These are phyloP conservation scores for Umbilicaria muhlenbergii DNA, from an alignment of 495 filamentous ascomycete species.

Conservation along the genomic window DNA sequence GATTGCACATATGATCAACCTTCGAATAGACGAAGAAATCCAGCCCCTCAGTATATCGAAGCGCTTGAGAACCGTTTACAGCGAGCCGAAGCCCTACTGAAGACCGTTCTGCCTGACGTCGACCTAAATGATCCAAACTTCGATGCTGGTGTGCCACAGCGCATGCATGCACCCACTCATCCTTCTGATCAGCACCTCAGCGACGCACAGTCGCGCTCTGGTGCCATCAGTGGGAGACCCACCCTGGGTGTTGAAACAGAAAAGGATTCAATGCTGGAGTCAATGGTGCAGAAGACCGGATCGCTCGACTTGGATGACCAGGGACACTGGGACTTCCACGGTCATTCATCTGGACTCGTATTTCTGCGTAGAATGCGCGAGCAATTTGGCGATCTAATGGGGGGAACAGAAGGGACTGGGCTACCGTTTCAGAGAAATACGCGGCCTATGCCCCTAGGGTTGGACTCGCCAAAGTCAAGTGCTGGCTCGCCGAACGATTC, in stretches of 20 bases:
- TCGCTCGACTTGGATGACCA: slow-evolving; percentile 82
- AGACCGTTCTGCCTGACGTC: slow-evolving; percentile 67
- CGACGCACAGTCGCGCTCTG: background rate
- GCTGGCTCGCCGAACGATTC: slow-evolving; percentile 44
- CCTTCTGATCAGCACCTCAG: background rate
- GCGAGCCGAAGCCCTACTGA: slow-evolving; percentile 67
- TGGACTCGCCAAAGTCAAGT: slow-evolving; percentile 58
- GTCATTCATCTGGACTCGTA: slow-evolving; percentile 78
- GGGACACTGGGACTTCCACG: slow-evolving; percentile 89
- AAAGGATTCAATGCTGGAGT: slow-evolving; percentile 72
- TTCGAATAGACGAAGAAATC: slow-evolving; percentile 87
- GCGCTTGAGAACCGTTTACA: slow-evolving; percentile 72
- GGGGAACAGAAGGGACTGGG: slow-evolving; percentile 14
- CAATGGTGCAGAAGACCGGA: slow-evolving; percentile 87
- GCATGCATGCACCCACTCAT: slow-evolving; percentile 13
- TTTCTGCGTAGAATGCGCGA: slow-evolving; percentile 76
- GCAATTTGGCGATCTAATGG: slow-evolving; percentile 59
- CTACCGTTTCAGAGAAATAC: slow-evolving; percentile 3
- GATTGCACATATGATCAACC: slow-evolving; percentile 98
- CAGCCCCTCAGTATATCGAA: slow-evolving; percentile 89
- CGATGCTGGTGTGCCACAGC: slow-evolving; percentile 48
- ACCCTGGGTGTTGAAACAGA: slow-evolving; percentile 17
- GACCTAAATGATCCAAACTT: slow-evolving; percentile 72
- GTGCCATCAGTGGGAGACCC: slow-evolving; percentile 8
- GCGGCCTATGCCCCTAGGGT: slow-evolving; percentile 31